Base-by-base conservation (phyloP, 2,329 filamentous ascomycete genomes). In the Fusarium proliferatum region DNA sequence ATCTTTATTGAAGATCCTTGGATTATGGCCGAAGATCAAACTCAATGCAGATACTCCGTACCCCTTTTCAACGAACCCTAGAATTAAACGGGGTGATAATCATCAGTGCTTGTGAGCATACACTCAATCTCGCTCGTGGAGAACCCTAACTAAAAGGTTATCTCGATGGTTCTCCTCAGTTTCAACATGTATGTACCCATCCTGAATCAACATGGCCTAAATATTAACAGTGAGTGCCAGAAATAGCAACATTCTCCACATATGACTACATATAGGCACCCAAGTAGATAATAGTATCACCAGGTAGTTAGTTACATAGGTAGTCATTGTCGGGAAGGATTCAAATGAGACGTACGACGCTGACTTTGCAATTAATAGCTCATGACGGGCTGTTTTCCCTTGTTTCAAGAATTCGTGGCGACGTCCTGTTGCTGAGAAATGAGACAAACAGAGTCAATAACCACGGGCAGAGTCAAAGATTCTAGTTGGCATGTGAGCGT, bases 241-340 rank as follows among this genome's bases (percentile, higher is more conserved):
- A 52, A 72, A 74, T 72, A 74, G 71, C 38, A 71, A 59, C 53
- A 60, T 33, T 56, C 63, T 41, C 58, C 51, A 60, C 60, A 71
- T 43, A 34, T 42, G 73, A 38, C 23, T 42, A 69, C 30, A 19
- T 51, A 43, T 34, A 34, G 36, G 41, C 19, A 45, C 16, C 64
- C 43, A 60, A 33, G 42, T 21, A 38, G 12, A 61, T 51, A 64
- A 42, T 26, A 64, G 26, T 53, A 46, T 43, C 33, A 39, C 39
- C 45, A 61, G 33, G 57, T 46, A 48, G 12, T 16, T 28, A 21
- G 23, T 13, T 21, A 33, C 30, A 33, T 33, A 30, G 28, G 28
- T 30, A 33, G 30, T 33, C 30, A 55, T 42, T n/a, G 19, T 34
- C 41, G 45, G 48, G 38, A 62, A 70, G 56, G 38, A 58, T 53